These are phyloP conservation scores for Pulveroboletus sp. DNA, from an alignment of 768 basidiomycete genomes.

Conservation along the genomic window DNA sequence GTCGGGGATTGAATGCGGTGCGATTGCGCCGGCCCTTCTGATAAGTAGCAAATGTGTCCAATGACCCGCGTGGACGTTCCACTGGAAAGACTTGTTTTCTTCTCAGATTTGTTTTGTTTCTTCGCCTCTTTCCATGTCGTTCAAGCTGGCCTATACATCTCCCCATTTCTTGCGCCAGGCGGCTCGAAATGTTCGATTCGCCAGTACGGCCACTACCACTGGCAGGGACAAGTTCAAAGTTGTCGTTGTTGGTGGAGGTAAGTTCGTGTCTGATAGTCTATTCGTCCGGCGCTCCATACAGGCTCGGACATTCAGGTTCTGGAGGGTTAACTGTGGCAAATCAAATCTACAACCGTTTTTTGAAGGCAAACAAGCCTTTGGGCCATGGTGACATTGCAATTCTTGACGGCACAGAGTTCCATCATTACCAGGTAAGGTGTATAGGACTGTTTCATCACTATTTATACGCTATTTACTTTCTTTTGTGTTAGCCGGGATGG, in stretches of 20 bases:
- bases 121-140: slow-evolving; percentile 6
- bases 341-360: slow-evolving; percentile 83
- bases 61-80: no score
- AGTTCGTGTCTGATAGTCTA: slow-evolving; percentile 13
- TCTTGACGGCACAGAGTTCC: slow-evolving; percentile 75
- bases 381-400: slow-evolving; percentile 80
- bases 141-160: slow-evolving; percentile 1
- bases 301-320: slow-evolving; percentile 53
- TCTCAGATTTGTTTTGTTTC: neutral
- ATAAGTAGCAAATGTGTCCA: no score
- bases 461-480: neutral
- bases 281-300: neutral
- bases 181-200: slow-evolving; percentile 15
- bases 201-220: slow-evolving; percentile 16
- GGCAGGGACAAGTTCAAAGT: slow-evolving; percentile 68
- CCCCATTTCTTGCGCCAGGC: slow-evolving; percentile 4
- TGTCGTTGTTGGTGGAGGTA: slow-evolving; percentile 85
- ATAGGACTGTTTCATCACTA: neutral
- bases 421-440: slow-evolving; percentile 78
- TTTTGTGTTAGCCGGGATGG: slow-evolving; percentile 87
- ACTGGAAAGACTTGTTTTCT: no score
- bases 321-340: slow-evolving; percentile 82
- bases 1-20: no score
- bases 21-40: no score
- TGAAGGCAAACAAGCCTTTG: slow-evolving; percentile 62